phyloP scores from a whole-genome alignment of 768 basidiomycete genomes.

The Lactarius pseudohatsudake region DNA sequence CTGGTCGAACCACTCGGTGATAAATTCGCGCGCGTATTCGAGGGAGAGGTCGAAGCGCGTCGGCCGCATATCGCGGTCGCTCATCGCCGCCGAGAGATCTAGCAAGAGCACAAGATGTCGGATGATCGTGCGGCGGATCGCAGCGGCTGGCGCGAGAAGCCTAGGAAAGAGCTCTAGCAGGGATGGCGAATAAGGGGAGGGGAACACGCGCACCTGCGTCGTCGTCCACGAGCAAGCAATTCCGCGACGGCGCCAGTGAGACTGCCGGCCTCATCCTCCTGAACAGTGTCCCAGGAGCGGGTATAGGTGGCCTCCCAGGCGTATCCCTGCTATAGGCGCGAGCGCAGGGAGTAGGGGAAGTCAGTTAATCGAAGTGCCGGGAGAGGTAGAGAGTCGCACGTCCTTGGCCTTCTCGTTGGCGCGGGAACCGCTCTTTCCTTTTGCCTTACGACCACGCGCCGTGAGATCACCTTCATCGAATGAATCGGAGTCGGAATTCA shows the following conservation, averaged over 20 bases:
- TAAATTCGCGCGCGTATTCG: too few species aligned
- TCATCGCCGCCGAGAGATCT: too few species aligned
- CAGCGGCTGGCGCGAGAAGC: conserved; percentile 73
- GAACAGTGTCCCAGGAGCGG: too few species aligned
- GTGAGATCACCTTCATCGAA: too few species aligned
- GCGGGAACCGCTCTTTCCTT: too few species aligned
- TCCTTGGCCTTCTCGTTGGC: too few species aligned
- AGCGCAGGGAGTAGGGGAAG: not conserved
- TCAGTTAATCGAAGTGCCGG: not conserved
- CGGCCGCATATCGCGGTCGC: too few species aligned
- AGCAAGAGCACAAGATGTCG: conserved; percentile 92
- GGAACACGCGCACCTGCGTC: conserved; percentile 61
- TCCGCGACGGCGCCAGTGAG: conserved; percentile 38
- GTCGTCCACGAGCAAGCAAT: conserved; percentile 79
- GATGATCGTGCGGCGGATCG: conserved; percentile 93
- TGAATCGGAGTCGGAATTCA: too few species aligned
- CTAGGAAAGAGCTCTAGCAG: conserved; percentile 39
- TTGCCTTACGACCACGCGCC: too few species aligned
- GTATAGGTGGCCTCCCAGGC: too few species aligned
- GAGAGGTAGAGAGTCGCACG: not conserved
- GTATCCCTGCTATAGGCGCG: conserved; percentile 51
- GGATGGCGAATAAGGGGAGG: conserved; percentile 5
- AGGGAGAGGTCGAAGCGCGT: too few species aligned
- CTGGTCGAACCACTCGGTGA: conserved; percentile 42
- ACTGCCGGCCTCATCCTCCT: too few species aligned